These are phyloP conservation scores for Entomortierella lignicola DNA, from an alignment of 192 early-diverging fungal genomes.

Conservation along the genomic window DNA sequence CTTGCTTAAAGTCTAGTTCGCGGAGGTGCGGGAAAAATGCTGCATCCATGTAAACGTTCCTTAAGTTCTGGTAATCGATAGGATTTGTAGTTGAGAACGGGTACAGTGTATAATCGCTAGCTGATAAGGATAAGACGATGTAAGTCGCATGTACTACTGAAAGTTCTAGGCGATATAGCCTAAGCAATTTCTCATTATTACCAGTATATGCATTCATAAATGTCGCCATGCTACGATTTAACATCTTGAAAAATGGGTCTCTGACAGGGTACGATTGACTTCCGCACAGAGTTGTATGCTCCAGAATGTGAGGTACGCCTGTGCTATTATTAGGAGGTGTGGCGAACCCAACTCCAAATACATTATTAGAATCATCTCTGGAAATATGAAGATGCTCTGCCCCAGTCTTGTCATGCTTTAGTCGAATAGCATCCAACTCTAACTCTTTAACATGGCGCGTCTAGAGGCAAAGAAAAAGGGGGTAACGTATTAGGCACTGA, in stretches of 20 bases:
- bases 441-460: slow-evolving; percentile 76
- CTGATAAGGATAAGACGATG: slow-evolving; percentile 42
- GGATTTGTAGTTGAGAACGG: slow-evolving; percentile 93
- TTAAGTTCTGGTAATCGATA: slow-evolving; percentile 90
- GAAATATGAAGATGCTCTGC: slow-evolving; percentile 90
- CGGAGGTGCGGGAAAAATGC: slow-evolving; percentile 85
- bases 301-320: slow-evolving; percentile 93
- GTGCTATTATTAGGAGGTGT: slow-evolving; percentile 86
- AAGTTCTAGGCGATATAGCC: not conserved
- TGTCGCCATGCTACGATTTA: slow-evolving; percentile 92
- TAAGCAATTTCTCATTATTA: slow-evolving; percentile 4
- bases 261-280: slow-evolving; percentile 89
- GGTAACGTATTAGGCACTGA: too few relatives aligned
- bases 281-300: slow-evolving; percentile 96
- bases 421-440: slow-evolving; percentile 77
- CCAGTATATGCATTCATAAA: slow-evolving; percentile 98
- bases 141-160: not conserved
- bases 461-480: slow-evolving; percentile 33
- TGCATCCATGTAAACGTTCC: slow-evolving; percentile 92
- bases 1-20: slow-evolving; percentile 90
- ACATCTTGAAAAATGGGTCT: slow-evolving; percentile 99
- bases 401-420: slow-evolving; percentile 83
- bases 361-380: slow-evolving; percentile 91
- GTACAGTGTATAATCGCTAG: slow-evolving; percentile 89
- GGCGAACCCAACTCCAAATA: slow-evolving; percentile 92